Evolutionary conservation across 2,329 filamentous ascomycete species (phyloP), one percentile per base, ranked within the genome.

Genomic region (Ophiostoma himal-ulmi): DNA sequence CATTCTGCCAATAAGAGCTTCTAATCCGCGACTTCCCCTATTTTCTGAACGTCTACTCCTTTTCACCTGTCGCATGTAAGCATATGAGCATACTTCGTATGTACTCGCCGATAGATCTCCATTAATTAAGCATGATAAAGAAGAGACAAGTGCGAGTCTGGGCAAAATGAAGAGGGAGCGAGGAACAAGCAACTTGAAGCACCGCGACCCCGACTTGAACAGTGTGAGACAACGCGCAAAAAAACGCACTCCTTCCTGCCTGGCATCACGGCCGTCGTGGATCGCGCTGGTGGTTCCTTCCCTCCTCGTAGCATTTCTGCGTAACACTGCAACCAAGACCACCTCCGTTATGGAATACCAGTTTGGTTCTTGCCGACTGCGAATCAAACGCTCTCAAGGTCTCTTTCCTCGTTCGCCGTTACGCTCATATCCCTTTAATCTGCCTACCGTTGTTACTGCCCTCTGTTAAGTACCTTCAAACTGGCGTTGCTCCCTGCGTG

Each of bases 11-110:
- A 71, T 71, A n/a, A 68, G 0, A 14, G 17, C 3, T 5, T 41
- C 22, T 26, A 68, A 60, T 71, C 66, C 48, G 62, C 22, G 22
- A 22, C 30, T 67, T 69, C 71, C 69, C 71, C 67, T 71, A 70
- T 70, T 70, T 70, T 67, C 67, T 30, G 54, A 54, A 69, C 64
- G 67, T 48, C 52, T 70, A 48, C 66, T 48, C 67, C 67, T 70
- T 70, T 72, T 67, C 66, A 22, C 14, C 17, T 64, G 22, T 41
- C 64, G 39, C 37, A 37, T 70, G 26, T 62, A 60, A 60, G 26
- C 54, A 34, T 36, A 17, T 30, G 30, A 30, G 30, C 30, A 30
- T 30, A 30, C 30, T 30, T 30, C 3, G 30, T 30, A 30, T 30
- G 11, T 36, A 7, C 4, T 14, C 34, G 34, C 11, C 37, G 34